Conservation (phyloP, 1,139 yeast genomes). For the Petasospora fabianii region DNA sequence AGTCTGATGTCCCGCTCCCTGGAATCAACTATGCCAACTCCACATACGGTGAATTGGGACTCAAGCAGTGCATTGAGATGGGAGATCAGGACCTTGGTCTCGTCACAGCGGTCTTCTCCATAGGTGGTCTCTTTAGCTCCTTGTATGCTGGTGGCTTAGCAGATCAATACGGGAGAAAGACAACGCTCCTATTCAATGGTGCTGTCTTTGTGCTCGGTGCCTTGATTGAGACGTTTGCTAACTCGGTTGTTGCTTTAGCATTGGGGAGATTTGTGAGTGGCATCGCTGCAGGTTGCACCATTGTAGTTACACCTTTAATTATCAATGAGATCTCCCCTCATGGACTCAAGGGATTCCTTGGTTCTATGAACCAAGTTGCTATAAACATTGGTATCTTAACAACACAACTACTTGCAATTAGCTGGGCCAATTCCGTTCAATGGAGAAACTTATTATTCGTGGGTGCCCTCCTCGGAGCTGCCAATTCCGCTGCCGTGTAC, state of each 20-base stretch:
- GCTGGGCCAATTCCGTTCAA: slow-evolving; percentile 56
- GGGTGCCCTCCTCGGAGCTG: slow-evolving; percentile 53
- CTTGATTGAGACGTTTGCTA: slow-evolving; percentile 50
- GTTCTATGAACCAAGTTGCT: slow-evolving; percentile 83
- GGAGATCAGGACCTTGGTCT: slow-evolving; percentile 66
- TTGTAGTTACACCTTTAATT: slow-evolving; percentile 80
- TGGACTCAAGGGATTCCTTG: slow-evolving; percentile 67
- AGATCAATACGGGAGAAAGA: slow-evolving; percentile 62
- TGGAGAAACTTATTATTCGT: slow-evolving; percentile 71
- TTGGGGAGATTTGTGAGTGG: slow-evolving; percentile 81
- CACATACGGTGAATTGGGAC: slow-evolving; percentile 28
- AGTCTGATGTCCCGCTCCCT: slow-evolving; percentile 25
- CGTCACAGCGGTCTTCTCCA: slow-evolving; percentile 77
- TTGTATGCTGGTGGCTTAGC: slow-evolving; percentile 69
- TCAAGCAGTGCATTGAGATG: slow-evolving; percentile 55
- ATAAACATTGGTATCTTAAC: slow-evolving; percentile 79
- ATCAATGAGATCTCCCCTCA: slow-evolving; percentile 78
- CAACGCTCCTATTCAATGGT: slow-evolving; percentile 54
- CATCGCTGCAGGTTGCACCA: slow-evolving; percentile 79
- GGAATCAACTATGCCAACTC: slow-evolving; percentile 26
- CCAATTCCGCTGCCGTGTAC: slow-evolving; percentile 42
- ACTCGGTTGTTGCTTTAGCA: slow-evolving; percentile 41
- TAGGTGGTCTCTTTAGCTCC: slow-evolving; percentile 86
- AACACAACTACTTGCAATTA: slow-evolving; percentile 71
- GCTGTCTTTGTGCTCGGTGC: slow-evolving; percentile 66